Conservation (phyloP, 495 filamentous ascomycete species). For the Neurospora sp. region DNA sequence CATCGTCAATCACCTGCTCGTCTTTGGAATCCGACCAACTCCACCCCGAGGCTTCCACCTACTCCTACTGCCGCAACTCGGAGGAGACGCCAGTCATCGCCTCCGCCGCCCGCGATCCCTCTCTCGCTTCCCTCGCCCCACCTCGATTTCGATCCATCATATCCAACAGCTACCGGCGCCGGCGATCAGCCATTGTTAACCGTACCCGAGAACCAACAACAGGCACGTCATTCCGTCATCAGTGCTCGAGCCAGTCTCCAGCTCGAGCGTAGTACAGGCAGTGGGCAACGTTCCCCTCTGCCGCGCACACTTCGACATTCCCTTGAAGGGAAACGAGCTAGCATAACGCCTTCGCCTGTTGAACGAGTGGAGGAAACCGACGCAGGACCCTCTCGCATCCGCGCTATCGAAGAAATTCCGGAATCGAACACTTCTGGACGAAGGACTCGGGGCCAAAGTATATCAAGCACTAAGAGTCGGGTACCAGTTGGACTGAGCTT, state of each 20-base stretch:
- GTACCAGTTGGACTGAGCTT: conserved; percentile 26
- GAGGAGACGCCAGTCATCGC: conserved; percentile 33
- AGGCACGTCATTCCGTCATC: conserved; percentile 40
- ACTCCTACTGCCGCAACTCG: conserved; percentile 12
- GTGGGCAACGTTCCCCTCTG: conserved; percentile 54
- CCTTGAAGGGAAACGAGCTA: conserved; percentile 38
- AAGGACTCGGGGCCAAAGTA: conserved; percentile 22
- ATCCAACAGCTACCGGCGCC: conserved; percentile 30
- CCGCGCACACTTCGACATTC: conserved; percentile 45
- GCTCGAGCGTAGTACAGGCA: conserved; percentile 45
- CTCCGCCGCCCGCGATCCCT: conserved; percentile 37
- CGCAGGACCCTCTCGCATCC: conserved; percentile 15
- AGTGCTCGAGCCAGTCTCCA: conserved; percentile 48
- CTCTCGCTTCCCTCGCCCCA: conserved; percentile 32
- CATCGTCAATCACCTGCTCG: conserved; percentile 35
- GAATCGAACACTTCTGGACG: conserved; percentile 9
- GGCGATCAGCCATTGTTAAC: conserved; percentile 62
- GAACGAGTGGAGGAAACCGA: conserved; percentile 14
- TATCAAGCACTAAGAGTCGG: conserved; percentile 15
- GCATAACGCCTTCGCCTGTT: conserved; percentile 20
- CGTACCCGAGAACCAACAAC: conserved; percentile 51
- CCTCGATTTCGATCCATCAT: conserved; percentile 18
- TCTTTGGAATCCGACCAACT: conserved; percentile 58
- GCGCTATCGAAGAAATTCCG: conserved; percentile 21
- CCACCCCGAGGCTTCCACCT: conserved; percentile 40